A percentile compares a stretch with the other conserved stretches of the same genome.
These are phyloP conservation scores for Penicillium fimorum DNA, from an alignment of 495 filamentous ascomycete genomes.

Conservation along the genomic window DNA sequence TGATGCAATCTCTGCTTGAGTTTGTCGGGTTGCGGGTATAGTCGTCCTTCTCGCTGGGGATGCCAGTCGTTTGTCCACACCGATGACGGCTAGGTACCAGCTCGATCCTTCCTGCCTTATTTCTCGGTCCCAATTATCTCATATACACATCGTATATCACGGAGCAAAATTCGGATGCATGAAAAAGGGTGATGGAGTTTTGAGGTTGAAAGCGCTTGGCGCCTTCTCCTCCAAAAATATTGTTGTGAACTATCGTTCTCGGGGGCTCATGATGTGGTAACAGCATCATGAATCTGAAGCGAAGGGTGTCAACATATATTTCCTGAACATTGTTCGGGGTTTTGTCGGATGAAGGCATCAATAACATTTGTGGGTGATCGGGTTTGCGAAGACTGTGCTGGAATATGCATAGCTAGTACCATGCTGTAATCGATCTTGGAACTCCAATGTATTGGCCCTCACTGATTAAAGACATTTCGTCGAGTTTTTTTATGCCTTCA, in stretches of 20 bases:
- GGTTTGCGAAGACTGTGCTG: conserved; percentile 31
- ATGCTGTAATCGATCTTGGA: conserved; percentile 2
- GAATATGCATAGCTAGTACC: conserved; percentile 35
- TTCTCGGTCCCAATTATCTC: conserved; percentile 40
- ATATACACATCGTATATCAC: conserved; percentile 30
- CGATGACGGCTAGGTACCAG: conserved; percentile 58
- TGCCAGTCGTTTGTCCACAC: conserved; percentile 33
- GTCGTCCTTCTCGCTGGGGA: conserved; percentile 78
- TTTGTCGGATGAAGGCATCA: conserved; percentile 70
- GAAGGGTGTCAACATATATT: conserved; percentile 47
- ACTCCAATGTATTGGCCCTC: conserved; percentile 44
- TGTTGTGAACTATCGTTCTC: conserved; percentile 56
- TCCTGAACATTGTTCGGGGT: conserved; percentile 71
- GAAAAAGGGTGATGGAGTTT: conserved; percentile 66
- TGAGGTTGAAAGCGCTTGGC: conserved; percentile 64
- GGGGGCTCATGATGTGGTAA: conserved; percentile 23
- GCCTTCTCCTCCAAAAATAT: conserved; percentile 82
- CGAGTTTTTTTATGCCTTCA: conserved; percentile 68
- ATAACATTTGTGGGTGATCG: conserved; percentile 17
- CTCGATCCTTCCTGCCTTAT: conserved; percentile 72
- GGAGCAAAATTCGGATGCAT: conserved; percentile 41
- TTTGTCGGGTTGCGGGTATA: conserved; percentile 61
- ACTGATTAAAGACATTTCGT: conserved; percentile 75
- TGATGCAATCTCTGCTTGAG: conserved; percentile 42
- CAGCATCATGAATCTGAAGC: conserved; percentile 18